Base-by-base conservation (phyloP, 345 rosid species). In the Citrus unshiu region DNA sequence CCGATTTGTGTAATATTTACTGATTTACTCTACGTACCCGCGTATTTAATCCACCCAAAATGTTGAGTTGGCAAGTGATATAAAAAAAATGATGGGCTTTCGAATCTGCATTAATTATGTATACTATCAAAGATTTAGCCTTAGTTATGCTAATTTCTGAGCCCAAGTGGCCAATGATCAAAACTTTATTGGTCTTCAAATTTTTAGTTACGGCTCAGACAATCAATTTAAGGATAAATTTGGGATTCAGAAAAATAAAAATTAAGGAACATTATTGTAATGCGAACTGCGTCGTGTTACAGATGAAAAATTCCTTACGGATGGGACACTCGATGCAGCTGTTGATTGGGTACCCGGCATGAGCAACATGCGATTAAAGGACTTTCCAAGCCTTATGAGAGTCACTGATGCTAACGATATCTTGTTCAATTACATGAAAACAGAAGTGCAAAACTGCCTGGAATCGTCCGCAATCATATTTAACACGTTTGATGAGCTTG, bases 291-390 rank as follows among this genome's bases (percentile, higher is more conserved):
- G 3, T 24, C 67, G 35, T 61, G 24, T 46, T 59, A 40, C 86
- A 89, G 89, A 81, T 68, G 81, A 85, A 68, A 71, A 32, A 14
- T 83, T 74, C 60, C n/a, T 80, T 2, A 69, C 25, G 0, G 73
- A 86, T 49, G 88, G 87, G 6, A 81, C 80, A 3, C 78, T 84
- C 7, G 82, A 88, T 8, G 61, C 24, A 40, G 60, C 76, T 0
- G 30, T 88, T 8, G 88, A 87, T 25, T 83, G 90, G 88, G 81
- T 89, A 69, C 88, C 84, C 0, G 86, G 86, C 29, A 70, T 79
- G 88, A 78, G 25, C 16, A 75, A 79, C 78, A 81, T 79, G 1
- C 77, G 90, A 2, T n/a, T 87, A 2, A 84, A 76, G 74, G 90
- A 89, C 61, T 49, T 87, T 8, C 90, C 88, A 2, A 78, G 61